Conservation (phyloP, 2,329 filamentous ascomycete species). For the Colletotrichum somersetense region DNA sequence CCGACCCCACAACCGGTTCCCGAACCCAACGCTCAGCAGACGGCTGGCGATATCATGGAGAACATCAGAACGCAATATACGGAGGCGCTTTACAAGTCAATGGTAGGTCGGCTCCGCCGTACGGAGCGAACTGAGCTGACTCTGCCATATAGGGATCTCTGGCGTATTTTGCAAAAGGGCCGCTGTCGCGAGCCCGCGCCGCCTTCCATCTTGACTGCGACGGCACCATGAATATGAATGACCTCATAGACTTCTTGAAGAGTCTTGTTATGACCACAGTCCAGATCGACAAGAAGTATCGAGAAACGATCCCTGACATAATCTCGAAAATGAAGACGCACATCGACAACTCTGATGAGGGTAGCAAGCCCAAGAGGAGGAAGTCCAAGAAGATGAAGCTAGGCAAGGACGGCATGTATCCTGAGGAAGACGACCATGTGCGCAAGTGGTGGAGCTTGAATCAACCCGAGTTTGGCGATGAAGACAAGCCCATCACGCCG, state of each 20-base stretch:
- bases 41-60: constrained; percentile 67
- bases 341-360: constrained; percentile 67
- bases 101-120: constrained; percentile 56
- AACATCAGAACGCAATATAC: constrained; percentile 70
- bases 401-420: constrained; percentile 77
- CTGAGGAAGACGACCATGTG: constrained; percentile 73
- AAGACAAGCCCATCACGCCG: constrained; percentile 59
- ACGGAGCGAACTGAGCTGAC: constrained; percentile 47
- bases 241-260: constrained; percentile 78
- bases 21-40: constrained; percentile 52
- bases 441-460: constrained; percentile 77
- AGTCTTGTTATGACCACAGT: constrained; percentile 74
- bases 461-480: constrained; percentile 62
- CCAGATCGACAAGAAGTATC: constrained; percentile 83
- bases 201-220: constrained; percentile 75
- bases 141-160: constrained; percentile 71
- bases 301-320: constrained; percentile 75
- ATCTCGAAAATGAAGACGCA: constrained; percentile 68
- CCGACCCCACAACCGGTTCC: constrained; percentile 36
- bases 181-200: constrained; percentile 79
- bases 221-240: constrained; percentile 69
- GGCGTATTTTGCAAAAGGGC: constrained; percentile 87
- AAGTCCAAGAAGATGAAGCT: constrained; percentile 75
- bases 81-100: constrained; percentile 72
- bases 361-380: constrained; percentile 57